These are phyloP conservation scores for Penicillium goetzii DNA, from an alignment of 495 filamentous ascomycete genomes.

Conservation along the genomic window DNA sequence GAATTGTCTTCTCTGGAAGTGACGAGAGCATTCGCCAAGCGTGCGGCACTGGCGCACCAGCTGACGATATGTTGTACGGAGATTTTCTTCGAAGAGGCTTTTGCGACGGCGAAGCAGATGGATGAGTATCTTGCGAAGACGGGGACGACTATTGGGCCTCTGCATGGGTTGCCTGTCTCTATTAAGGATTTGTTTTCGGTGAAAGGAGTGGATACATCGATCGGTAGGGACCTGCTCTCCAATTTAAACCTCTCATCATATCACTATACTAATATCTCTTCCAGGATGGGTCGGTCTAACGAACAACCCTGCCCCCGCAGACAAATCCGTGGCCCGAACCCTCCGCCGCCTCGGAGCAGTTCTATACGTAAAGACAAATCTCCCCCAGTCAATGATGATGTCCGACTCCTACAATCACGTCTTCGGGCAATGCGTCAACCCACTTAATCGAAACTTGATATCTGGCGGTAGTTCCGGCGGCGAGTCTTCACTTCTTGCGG, in stretches of 20 bases:
- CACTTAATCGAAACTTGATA: conserved; percentile 58
- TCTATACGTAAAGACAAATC: conserved; percentile 65
- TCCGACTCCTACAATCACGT: conserved; percentile 51
- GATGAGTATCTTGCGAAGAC: conserved; percentile 47
- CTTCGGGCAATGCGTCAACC: conserved; percentile 58
- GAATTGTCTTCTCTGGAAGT: conserved; percentile 50
- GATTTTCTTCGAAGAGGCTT: conserved; percentile 58
- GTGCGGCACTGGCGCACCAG: conserved; percentile 62
- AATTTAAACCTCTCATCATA: not conserved
- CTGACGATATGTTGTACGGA: conserved; percentile 66
- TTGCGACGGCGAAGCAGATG: conserved; percentile 43
- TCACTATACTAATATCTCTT: not conserved
- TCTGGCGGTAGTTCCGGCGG: conserved; percentile 68
- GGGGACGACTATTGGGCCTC: conserved; percentile 56
- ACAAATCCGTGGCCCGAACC: conserved; percentile 36
- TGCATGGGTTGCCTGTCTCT: conserved; percentile 70
- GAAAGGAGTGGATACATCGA: conserved; percentile 55
- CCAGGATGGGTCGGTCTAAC: conserved; percentile 45
- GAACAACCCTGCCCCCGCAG: conserved; percentile 34
- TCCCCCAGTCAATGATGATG: conserved; percentile 65
- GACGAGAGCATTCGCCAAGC: conserved; percentile 60
- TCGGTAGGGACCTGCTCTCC: conserved; percentile 32
- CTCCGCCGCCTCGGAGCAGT: conserved; percentile 51
- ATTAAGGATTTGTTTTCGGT: conserved; percentile 70
- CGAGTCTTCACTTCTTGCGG: conserved; percentile 65